Evolutionary conservation across 2,329 filamentous ascomycete genomes (phyloP).

Genomic region (Colletotrichum destructivum): DNA sequence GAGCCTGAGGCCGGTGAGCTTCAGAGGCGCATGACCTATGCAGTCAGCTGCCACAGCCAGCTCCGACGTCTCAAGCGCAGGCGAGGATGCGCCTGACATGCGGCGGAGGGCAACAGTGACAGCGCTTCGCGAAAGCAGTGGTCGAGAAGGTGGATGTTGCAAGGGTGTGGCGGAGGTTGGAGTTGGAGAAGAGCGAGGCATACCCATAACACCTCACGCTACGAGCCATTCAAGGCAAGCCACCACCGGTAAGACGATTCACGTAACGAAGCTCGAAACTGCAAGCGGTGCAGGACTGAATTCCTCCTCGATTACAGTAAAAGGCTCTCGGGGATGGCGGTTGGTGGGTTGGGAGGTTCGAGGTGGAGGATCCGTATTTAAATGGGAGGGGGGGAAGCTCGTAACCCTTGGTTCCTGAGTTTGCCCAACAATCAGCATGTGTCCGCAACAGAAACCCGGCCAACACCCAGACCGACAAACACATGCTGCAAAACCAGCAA

Average conservation of each 20-base stretch:
- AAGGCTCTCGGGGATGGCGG: slow-evolving; percentile 11
- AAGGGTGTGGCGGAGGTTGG: slow-evolving; percentile 50
- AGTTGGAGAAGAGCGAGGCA: slow-evolving; percentile 47
- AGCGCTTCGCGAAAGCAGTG: slow-evolving; percentile 10
- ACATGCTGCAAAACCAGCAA: slow-evolving; percentile 10
- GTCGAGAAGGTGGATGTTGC: slow-evolving; percentile 34
- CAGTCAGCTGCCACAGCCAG: slow-evolving; percentile 29
- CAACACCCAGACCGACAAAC: slow-evolving; percentile 13
- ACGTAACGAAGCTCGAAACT: slow-evolving; percentile 19
- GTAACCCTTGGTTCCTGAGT: slow-evolving; percentile 41
- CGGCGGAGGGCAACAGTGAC: slow-evolving; percentile 2
- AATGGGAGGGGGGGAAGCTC: slow-evolving; percentile 34
- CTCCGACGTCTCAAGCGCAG: slow-evolving; percentile 9
- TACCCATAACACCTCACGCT: slow-evolving; percentile 61
- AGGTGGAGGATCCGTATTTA: slow-evolving; percentile 24
- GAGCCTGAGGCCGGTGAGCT: slow-evolving; percentile 18
- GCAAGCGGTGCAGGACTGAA: slow-evolving; percentile 5
- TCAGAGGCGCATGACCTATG: slow-evolving; percentile 14
- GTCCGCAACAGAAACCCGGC: slow-evolving; percentile 26
- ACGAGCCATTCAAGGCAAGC: slow-evolving; percentile 35
- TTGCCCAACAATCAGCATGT: slow-evolving; percentile 40
- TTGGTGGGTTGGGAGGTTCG: slow-evolving; percentile 22
- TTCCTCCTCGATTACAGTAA: slow-evolving; percentile 1
- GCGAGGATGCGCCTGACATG: slow-evolving; percentile 8
- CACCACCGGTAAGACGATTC: slow-evolving; percentile 25